phyloP scores from a whole-genome alignment of 352 stramenopile species.

The Phytophthora hibernalis region DNA sequence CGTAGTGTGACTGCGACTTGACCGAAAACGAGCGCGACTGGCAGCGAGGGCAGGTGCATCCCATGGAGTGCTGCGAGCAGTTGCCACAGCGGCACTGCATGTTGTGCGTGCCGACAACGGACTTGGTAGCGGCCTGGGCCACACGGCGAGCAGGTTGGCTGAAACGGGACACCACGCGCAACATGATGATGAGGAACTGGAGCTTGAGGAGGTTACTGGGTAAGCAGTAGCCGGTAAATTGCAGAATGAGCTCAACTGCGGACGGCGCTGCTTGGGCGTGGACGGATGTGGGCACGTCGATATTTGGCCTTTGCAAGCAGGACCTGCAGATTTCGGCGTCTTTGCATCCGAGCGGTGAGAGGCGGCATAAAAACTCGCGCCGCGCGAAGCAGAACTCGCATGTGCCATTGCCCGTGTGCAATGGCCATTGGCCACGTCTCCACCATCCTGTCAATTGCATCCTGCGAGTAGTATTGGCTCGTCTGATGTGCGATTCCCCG shows the following conservation, averaged over 20 bases:
- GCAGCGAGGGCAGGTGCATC: constrained; percentile 33
- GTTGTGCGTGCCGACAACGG: constrained; percentile 28
- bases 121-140: constrained; percentile 19
- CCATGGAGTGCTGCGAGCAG: constrained; percentile 36
- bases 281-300: not conserved
- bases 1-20: constrained; percentile 54
- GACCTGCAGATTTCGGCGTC: constrained; percentile 28
- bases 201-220: constrained; percentile 26
- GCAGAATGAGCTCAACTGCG: constrained; percentile 27
- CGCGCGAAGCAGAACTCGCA: constrained; percentile 21
- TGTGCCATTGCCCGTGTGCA: constrained; percentile 8
- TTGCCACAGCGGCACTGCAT: constrained; percentile 43
- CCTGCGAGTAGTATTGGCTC: constrained; percentile 2
- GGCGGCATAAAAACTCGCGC: constrained; percentile 31
- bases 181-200: constrained; percentile 24
- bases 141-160: constrained; percentile 35
- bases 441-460: constrained; percentile 23
- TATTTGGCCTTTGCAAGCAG: constrained; percentile 29
- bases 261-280: not conserved
- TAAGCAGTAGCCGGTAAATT: constrained; percentile 26
- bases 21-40: constrained; percentile 48
- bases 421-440: constrained; percentile 10
- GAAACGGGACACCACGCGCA: constrained; percentile 44
- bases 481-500: constrained; percentile 8
- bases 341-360: constrained; percentile 22